Conservation (phyloP, 495 filamentous ascomycete species). For the Immersiella caudata region DNA sequence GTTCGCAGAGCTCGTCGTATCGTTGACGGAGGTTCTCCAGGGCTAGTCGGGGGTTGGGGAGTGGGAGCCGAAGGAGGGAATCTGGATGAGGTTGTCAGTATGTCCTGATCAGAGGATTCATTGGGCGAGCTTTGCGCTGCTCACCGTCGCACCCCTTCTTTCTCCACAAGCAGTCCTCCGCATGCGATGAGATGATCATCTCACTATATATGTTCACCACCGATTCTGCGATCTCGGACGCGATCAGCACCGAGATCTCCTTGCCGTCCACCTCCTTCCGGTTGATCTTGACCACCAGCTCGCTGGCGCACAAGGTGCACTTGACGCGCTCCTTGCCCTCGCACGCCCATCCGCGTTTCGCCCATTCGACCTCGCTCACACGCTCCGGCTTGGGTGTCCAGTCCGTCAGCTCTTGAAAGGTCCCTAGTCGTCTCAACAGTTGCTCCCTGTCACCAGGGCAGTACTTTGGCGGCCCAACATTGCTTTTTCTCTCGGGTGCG, state of each 20-base stretch:
- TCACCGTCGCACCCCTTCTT: slow-evolving; percentile 81
- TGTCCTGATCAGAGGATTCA: slow-evolving; percentile 25
- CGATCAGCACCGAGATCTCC: slow-evolving; percentile 55
- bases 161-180: slow-evolving; percentile 85
- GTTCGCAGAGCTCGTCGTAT: slow-evolving; percentile 57
- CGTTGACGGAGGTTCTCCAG: slow-evolving; percentile 60
- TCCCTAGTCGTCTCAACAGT: slow-evolving; percentile 80
- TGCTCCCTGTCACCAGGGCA: slow-evolving; percentile 81
- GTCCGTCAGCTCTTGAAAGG: slow-evolving; percentile 84
- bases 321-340: slow-evolving; percentile 77
- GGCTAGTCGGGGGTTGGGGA: slow-evolving; percentile 60
- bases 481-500: slow-evolving; percentile 5
- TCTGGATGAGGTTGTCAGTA: slow-evolving; percentile 44
- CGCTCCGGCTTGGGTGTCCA: slow-evolving; percentile 81
- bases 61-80: slow-evolving; percentile 50
- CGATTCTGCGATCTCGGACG: slow-evolving; percentile 60
- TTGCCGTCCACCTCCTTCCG: slow-evolving; percentile 66
- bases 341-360: slow-evolving; percentile 90
- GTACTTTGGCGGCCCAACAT: slow-evolving; percentile 49
- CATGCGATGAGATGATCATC: slow-evolving; percentile 74
- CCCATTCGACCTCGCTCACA: slow-evolving; percentile 93
- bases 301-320: slow-evolving; percentile 80
- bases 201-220: slow-evolving; percentile 77
- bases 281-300: slow-evolving; percentile 80
- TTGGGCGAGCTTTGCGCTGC: slow-evolving; percentile 13